These are phyloP conservation scores for Wickerhamiella shivajii DNA, from an alignment of 805 yeast species.

Conservation along the genomic window DNA sequence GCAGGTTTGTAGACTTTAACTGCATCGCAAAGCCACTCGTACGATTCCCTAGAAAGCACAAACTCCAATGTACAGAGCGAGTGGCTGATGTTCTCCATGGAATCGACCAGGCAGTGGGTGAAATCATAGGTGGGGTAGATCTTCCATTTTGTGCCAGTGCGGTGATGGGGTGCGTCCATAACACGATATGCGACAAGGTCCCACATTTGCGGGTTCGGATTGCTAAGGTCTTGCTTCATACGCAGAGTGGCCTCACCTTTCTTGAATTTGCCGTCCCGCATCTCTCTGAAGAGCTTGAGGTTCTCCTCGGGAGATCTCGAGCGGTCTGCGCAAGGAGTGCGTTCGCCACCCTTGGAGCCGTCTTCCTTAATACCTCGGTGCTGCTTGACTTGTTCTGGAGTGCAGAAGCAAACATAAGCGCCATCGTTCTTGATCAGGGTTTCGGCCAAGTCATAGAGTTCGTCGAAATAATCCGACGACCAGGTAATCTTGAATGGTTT, in stretches of 20 bases:
- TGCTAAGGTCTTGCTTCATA: constrained; percentile 84
- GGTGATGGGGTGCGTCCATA: constrained; percentile 78
- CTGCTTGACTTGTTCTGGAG: constrained; percentile 76
- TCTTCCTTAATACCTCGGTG: constrained; percentile 85
- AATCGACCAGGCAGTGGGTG: constrained; percentile 98
- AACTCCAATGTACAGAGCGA: constrained; percentile 95
- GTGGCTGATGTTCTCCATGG: constrained; percentile 89
- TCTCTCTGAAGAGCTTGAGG: constrained; percentile 65
- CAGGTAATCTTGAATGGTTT: constrained; percentile 88
- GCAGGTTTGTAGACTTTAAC: constrained; percentile 94
- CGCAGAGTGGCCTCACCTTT: constrained; percentile 91
- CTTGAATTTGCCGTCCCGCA: constrained; percentile 78
- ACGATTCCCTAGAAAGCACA: constrained; percentile 78
- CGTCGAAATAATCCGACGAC: constrained; percentile 89
- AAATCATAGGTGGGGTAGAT: constrained; percentile 97
- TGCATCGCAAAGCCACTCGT: constrained; percentile 96
- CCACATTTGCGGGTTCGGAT: constrained; percentile 99
- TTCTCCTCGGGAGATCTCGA: constrained; percentile 56
- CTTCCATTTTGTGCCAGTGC: constrained; percentile 96
- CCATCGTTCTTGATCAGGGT: constrained; percentile 49
- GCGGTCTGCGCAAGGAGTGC: constrained; percentile 72
- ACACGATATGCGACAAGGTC: constrained; percentile 96
- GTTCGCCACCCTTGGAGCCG: constrained; percentile 87
- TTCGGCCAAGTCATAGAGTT: constrained; percentile 80
- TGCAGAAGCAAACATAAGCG: constrained; percentile 89